Percentiles rank a stretch among this genome's conserved stretches.
phyloP scores from a whole-genome alignment of 768 basidiomycete genomes.

The Naematelia aurantialba region DNA sequence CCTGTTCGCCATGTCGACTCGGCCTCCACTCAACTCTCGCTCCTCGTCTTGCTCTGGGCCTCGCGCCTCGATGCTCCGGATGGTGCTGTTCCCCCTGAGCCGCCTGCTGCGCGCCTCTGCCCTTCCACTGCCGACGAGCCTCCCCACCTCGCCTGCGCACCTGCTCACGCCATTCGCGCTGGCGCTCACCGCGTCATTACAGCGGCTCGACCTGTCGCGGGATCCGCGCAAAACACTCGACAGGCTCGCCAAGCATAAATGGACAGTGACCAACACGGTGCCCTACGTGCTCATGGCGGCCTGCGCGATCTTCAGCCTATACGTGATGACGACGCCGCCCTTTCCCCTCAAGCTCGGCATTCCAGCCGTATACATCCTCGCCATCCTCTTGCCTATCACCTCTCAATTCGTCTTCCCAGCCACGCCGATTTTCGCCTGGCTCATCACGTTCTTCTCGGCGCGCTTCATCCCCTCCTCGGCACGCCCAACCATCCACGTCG shows the following conservation, averaged over 20 bases:
- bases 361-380: constrained; percentile 65
- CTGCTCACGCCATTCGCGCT: constrained; percentile 28
- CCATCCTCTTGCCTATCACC: constrained; percentile 76
- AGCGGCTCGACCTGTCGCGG: constrained; percentile 41
- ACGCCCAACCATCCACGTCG: constrained; percentile 82
- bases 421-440: constrained; percentile 77
- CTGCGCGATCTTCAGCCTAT: constrained; percentile 85
- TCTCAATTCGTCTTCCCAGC: constrained; percentile 85
- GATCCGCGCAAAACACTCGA: constrained; percentile 39
- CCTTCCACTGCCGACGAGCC: constrained; percentile 31
- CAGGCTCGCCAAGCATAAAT: constrained; percentile 31
- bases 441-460: constrained; percentile 80
- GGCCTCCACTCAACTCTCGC: constrained; percentile 1
- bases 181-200: constrained; percentile 33
- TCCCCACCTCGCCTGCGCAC: constrained; percentile 23
- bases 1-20: constrained; percentile 12
- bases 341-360: constrained; percentile 63
- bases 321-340: constrained; percentile 64
- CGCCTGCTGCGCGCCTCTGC: constrained; percentile 24
- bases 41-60: constrained; percentile 3
- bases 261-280: constrained; percentile 49
- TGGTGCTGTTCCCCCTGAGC: constrained; percentile 30
- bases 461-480: constrained; percentile 72
- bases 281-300: constrained; percentile 79
- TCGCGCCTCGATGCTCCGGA: constrained; percentile 21